These are phyloP conservation scores for Beauveria caledonica DNA, from an alignment of 2,329 filamentous ascomycete species.

Conservation along the genomic window DNA sequence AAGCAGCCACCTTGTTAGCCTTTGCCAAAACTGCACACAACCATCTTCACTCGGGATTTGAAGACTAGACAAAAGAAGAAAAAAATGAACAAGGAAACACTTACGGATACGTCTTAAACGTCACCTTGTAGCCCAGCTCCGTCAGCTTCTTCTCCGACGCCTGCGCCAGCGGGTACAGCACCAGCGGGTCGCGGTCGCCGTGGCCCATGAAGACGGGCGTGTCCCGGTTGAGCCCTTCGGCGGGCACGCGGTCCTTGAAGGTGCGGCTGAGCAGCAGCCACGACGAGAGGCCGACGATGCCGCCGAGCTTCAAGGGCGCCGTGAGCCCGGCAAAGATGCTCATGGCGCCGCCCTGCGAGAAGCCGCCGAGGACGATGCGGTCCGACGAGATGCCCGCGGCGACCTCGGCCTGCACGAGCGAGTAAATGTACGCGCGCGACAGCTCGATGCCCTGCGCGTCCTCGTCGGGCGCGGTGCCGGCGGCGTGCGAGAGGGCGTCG, in stretches of 20 bases:
- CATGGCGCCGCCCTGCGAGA: conserved; percentile 84
- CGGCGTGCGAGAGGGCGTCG: conserved; percentile 24
- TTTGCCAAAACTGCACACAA: background rate
- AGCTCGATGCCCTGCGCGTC: conserved; percentile 67
- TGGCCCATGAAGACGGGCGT: conserved; percentile 83
- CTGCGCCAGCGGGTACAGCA: conserved; percentile 60
- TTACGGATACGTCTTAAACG: conserved; percentile 68
- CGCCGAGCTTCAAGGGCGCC: conserved; percentile 64
- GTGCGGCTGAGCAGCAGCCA: conserved; percentile 61
- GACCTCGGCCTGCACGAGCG: conserved; percentile 70
- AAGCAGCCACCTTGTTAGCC: background rate
- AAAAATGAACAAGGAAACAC: conserved; percentile 19
- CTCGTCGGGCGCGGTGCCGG: conserved; percentile 30
- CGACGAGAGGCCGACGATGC: conserved; percentile 76
- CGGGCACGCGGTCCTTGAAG: conserved; percentile 34
- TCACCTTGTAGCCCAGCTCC: conserved; percentile 62
- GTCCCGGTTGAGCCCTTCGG: conserved; percentile 40
- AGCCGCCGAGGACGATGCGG: conserved; percentile 78
- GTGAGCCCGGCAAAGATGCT: conserved; percentile 75
- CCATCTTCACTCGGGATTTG: background rate
- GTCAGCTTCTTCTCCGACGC: conserved; percentile 59
- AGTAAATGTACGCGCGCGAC: conserved; percentile 66
- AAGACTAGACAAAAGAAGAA: background rate
- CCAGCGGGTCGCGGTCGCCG: conserved; percentile 64
- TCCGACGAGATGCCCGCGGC: conserved; percentile 69